These are phyloP conservation scores for Sequoiadendron giganteum DNA, from an alignment of 75 land plant genomes.

Conservation along the genomic window DNA sequence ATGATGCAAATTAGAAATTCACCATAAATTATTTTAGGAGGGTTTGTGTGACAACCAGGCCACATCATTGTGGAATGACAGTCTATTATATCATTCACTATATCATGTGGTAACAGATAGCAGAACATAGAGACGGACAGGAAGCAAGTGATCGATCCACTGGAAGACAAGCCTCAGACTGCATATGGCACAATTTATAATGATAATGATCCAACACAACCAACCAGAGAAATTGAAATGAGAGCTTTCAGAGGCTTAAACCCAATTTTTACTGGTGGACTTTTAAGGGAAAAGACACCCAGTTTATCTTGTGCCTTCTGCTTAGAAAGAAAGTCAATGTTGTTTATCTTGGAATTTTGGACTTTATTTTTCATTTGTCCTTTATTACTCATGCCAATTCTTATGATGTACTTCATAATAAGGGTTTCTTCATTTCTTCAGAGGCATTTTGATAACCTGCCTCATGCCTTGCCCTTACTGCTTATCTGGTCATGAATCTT, in stretches of 20 bases:
- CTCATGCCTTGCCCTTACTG: neutral
- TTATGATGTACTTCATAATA: neutral
- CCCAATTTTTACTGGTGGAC: neutral
- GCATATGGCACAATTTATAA: neutral
- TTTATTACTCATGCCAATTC: neutral
- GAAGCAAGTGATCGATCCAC: neutral
- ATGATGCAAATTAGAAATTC: neutral
- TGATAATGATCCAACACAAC: neutral
- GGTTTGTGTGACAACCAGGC: neutral
- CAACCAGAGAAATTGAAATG: neutral
- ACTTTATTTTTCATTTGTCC: neutral
- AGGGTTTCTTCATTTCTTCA: neutral
- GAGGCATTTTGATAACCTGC: neutral
- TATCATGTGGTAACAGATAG: neutral
- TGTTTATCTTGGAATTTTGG: neutral
- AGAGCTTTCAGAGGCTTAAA: neutral
- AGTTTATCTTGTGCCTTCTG: neutral
- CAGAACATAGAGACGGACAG: neutral
- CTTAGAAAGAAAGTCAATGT: neutral
- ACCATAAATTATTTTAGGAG: neutral
- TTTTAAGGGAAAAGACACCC: neutral
- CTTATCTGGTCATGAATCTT: neutral
- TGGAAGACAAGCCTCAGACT: neutral
- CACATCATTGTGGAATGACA: neutral
- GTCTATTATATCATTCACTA: neutral